Base-by-base conservation (phyloP, 495 filamentous ascomycete genomes). In the Penicillium canescens region DNA sequence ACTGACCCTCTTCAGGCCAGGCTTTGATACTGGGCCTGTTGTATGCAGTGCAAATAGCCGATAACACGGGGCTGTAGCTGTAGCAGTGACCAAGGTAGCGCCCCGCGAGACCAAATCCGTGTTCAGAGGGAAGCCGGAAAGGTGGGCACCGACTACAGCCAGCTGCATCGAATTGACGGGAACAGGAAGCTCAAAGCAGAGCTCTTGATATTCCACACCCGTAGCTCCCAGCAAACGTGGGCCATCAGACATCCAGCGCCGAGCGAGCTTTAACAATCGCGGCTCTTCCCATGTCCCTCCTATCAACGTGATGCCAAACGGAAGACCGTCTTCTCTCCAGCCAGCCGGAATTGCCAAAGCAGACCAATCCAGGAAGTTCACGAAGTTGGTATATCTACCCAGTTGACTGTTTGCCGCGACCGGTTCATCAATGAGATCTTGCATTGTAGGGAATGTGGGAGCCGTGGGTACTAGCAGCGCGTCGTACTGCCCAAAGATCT, bases 331-430 rank as follows among this genome's bases (percentile, higher is more conserved):
- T 46, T 59, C 35, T 66, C 73, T 31, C 56, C 55, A 41, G 59
- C 62, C 21, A 58, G 83, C 82, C 28, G 82, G 81, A 20, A 87
- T 74, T 34, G 80, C 79, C 18, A 83, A 67, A 5, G 74, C 85
- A 62, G 82, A 86, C 48, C 87, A 62, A 69, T 88, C 85, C 10
- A 87, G 66, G 42, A 87, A 83, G 56, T 88, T 87, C 4, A 74
- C 85, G 44, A 75, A 83, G 63, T 88, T 84, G 6, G 84, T 83
- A 52, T 86, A 87, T 14, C 72, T 78, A 5, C 85, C 84, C 10
- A 86, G 56, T 16, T 73, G 63, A 2, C 76, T 77, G 56, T 88
- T 88, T 48, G 75, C 67, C 16, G 16, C 52, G 36, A 88, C 63
- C 1, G 84, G 84, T 48, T 86, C 79, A 9, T 67, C 72, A 16